These are phyloP conservation scores for Fusarium chuoi DNA, from an alignment of 2,329 filamentous ascomycete species.

Conservation along the genomic window DNA sequence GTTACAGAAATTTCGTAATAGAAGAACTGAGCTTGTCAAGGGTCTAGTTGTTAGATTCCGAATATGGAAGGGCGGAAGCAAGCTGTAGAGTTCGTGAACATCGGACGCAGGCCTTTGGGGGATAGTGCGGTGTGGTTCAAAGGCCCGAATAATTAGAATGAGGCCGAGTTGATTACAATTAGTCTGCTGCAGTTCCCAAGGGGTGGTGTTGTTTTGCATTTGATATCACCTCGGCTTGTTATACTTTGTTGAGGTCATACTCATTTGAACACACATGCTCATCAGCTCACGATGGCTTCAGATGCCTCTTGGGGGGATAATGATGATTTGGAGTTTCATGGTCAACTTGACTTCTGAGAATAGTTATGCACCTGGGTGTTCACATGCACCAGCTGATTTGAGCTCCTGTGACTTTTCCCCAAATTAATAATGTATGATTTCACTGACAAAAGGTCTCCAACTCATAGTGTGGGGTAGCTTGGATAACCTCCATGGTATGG, in stretches of 20 bases:
- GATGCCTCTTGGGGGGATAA: neutral
- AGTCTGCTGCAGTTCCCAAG: conserved; percentile 8
- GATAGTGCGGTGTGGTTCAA: conserved; percentile 40
- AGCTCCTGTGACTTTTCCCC: neutral
- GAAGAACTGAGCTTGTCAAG: neutral
- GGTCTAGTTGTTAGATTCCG: conserved; percentile 20
- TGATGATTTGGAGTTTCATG: neutral
- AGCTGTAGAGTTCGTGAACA: conserved; percentile 12
- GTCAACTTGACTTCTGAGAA: neutral
- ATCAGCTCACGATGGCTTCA: neutral
- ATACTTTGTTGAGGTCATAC: neutral
- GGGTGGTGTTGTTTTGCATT: conserved; percentile 13
- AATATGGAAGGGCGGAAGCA: conserved; percentile 36
- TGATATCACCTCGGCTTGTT: conserved; percentile 12
- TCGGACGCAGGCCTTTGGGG: conserved; percentile 33
- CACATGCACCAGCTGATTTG: conserved; percentile 1
- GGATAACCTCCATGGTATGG: neutral
- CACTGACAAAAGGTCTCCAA: neutral
- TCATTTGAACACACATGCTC: neutral
- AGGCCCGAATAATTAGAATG: conserved; percentile 42
- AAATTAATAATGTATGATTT: neutral
- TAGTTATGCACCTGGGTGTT: neutral
- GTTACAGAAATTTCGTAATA: neutral
- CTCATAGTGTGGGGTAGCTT: conserved; percentile 1
- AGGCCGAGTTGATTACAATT: conserved; percentile 24